phyloP scores from a whole-genome alignment of 345 rosid genomes.

The Pelargonium nanum region DNA sequence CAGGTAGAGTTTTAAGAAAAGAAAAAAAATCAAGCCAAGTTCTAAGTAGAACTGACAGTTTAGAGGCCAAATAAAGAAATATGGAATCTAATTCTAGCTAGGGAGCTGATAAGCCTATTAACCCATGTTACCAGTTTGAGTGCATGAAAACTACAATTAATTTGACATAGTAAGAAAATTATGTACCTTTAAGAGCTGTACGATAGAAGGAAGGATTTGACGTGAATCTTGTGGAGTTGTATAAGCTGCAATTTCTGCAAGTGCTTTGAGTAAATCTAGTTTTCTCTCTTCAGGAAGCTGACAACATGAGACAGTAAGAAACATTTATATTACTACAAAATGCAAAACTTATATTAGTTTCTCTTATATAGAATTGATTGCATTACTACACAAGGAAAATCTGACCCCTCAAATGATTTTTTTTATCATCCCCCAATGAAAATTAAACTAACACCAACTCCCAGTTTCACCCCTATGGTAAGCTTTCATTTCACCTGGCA shows the following conservation, averaged over 20 bases:
- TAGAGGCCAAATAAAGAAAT: too few species aligned
- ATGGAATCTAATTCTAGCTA: background rate
- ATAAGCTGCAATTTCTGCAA: slow-evolving; percentile 87
- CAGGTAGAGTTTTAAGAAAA: too few species aligned
- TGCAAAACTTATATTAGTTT: background rate
- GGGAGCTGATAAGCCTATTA: background rate
- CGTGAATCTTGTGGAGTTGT: slow-evolving; percentile 88
- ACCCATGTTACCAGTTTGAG: background rate
- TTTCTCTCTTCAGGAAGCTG: slow-evolving; percentile 97
- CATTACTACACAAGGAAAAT: background rate
- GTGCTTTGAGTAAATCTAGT: slow-evolving; percentile 90
- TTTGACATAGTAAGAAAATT: background rate
- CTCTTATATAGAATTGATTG: too few species aligned
- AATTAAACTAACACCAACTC: too few species aligned
- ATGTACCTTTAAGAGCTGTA: slow-evolving; percentile 72
- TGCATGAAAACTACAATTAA: background rate
- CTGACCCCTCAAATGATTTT: background rate
- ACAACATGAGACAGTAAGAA: background rate
- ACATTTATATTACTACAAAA: too few species aligned
- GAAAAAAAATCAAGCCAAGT: too few species aligned
- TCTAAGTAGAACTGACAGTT: too few species aligned
- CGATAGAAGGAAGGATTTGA: slow-evolving; percentile 84
- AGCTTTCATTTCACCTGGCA: too few species aligned
- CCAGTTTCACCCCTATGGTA: too few species aligned
- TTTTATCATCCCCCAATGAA: too few species aligned